Conservation (phyloP, 208 protist genomes). For the Tritrichomonas foetus region DNA sequence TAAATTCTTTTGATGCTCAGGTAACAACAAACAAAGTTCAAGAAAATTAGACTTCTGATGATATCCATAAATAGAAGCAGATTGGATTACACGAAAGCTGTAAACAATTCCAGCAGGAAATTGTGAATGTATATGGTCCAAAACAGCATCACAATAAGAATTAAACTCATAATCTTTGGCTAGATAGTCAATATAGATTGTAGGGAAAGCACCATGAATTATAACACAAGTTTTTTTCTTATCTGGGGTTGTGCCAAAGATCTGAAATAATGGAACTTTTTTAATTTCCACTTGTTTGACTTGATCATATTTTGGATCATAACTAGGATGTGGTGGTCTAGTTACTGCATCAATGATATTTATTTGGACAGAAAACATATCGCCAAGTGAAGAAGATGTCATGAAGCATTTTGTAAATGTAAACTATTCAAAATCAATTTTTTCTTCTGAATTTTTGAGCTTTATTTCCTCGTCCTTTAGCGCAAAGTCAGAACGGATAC, state of each 20-base stretch:
- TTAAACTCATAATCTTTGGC: background rate
- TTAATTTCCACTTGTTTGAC: background rate
- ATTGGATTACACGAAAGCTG: no score
- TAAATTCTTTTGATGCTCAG: background rate
- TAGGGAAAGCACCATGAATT: background rate
- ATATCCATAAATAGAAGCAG: background rate
- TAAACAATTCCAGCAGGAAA: background rate
- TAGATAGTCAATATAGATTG: background rate
- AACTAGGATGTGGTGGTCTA: background rate
- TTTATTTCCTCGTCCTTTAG: no score
- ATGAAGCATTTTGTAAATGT: no score
- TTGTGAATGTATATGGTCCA: background rate
- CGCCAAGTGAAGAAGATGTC: background rate
- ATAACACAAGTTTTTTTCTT: background rate
- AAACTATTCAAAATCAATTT: no score
- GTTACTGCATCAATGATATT: conserved; percentile 13
- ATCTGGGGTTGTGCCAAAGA: background rate
- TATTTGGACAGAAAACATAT: background rate
- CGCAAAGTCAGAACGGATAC: no score
- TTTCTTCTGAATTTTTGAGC: no score
- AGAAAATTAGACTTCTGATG: background rate
- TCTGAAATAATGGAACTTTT: background rate
- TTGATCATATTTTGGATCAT: background rate
- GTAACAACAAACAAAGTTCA: background rate
- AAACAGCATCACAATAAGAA: background rate